Evolutionary conservation across 805 yeast species (phyloP).

Genomic region (Wickerhamiella vanderwaltii): DNA sequence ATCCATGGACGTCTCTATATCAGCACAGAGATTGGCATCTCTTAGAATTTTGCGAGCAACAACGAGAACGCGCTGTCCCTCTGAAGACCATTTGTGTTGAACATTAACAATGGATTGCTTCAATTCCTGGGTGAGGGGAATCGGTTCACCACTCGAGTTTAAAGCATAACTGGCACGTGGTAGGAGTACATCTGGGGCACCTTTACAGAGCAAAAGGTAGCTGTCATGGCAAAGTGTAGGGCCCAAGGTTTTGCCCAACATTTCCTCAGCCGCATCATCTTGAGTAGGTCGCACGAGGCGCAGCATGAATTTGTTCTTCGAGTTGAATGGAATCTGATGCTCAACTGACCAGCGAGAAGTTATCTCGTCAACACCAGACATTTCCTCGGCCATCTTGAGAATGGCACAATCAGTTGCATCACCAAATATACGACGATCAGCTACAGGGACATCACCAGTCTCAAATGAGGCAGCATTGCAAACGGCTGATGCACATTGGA

Average conservation of each 20-base stretch:
- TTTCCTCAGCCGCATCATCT: background rate
- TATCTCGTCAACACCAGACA: constrained; percentile 1
- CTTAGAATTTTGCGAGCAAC: constrained; percentile 1
- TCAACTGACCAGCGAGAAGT: constrained; percentile 14
- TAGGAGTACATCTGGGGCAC: constrained; percentile 73
- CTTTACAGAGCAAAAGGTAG: constrained; percentile 54
- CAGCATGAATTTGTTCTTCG: constrained; percentile 32
- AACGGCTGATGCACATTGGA: constrained; percentile 15
- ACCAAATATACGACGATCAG: constrained; percentile 26
- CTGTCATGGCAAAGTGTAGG: constrained; percentile 25
- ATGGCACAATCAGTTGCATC: constrained; percentile 41
- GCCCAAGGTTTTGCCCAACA: background rate
- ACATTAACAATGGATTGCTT: background rate
- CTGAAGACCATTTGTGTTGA: background rate
- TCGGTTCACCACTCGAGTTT: constrained; percentile 45
- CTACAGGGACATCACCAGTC: constrained; percentile 11
- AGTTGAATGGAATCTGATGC: constrained; percentile 33
- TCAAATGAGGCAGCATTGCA: constrained; percentile 21
- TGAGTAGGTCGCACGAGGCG: constrained; percentile 2
- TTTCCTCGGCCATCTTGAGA: constrained; percentile 28
- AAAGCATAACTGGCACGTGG: constrained; percentile 46
- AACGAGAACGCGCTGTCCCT: constrained; percentile 11
- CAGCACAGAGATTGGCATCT: background rate
- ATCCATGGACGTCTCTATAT: background rate
- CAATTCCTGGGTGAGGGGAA: constrained; percentile 32